A percentile compares a stretch with the other conserved stretches of the same genome.
These are phyloP conservation scores for Hypoxylon cercidicola DNA, from an alignment of 495 filamentous ascomycete species.

Conservation along the genomic window DNA sequence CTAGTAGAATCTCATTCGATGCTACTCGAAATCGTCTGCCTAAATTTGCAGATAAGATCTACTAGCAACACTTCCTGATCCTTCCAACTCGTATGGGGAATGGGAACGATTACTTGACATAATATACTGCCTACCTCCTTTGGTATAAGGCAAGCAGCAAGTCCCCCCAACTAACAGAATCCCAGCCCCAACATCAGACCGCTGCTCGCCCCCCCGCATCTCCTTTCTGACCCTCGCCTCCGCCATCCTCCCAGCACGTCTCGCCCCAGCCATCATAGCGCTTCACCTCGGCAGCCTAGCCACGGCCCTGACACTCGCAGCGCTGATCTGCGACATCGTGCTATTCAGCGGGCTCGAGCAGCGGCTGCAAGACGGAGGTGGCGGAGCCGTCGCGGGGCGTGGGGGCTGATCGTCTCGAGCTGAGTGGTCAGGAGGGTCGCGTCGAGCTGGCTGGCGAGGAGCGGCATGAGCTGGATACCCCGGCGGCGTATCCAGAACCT, in stretches of 20 bases:
- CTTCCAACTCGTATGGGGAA: too few relatives aligned
- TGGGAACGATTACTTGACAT: too few relatives aligned
- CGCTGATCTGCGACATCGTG: background rate
- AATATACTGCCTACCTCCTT: too few relatives aligned
- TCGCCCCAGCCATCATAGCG: background rate
- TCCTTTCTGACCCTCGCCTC: too few relatives aligned
- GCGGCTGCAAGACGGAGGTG: background rate
- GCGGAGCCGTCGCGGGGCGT: conserved; percentile 1
- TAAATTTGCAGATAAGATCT: too few relatives aligned
- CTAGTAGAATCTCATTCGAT: too few relatives aligned
- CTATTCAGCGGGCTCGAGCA: conserved; percentile 1
- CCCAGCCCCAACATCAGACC: background rate
- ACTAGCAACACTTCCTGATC: too few relatives aligned
- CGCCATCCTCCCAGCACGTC: background rate
- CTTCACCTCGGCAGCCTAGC: background rate
- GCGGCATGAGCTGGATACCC: conserved; percentile 24
- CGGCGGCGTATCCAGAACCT: background rate
- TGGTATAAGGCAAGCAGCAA: background rate
- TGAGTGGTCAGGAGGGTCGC: background rate
- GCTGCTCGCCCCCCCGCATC: background rate
- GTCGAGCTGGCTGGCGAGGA: conserved; percentile 34
- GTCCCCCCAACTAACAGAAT: background rate
- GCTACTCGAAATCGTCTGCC: too few relatives aligned
- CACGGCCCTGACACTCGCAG: background rate
- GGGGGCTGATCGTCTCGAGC: conserved; percentile 6